These are phyloP conservation scores for Solanum neorickii DNA, from an alignment of 257 asterid genomes.

Conservation along the genomic window DNA sequence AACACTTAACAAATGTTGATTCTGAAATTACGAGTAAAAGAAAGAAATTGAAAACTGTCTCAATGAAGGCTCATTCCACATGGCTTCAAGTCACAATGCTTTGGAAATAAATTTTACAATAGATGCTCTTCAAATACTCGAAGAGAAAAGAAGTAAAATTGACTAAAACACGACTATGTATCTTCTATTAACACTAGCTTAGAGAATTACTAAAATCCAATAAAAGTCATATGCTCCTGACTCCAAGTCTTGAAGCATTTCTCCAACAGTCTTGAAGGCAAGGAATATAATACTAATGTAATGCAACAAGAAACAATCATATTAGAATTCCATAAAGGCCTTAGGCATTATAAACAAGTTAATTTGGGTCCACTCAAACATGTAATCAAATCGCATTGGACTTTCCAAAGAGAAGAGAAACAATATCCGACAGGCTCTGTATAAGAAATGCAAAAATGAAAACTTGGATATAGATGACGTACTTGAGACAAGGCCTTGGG, in stretches of 20 bases:
- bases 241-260: background rate
- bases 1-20: background rate
- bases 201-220: background rate
- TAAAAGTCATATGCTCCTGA: background rate
- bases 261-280: background rate
- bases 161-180: background rate
- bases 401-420: background rate
- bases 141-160: background rate
- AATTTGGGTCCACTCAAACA: background rate
- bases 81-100: background rate
- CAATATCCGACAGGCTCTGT: background rate
- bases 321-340: background rate
- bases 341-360: background rate
- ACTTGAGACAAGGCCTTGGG: constrained; percentile 78
- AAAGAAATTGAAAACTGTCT: background rate
- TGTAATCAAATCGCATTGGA: background rate
- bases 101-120: background rate
- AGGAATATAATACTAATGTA: background rate
- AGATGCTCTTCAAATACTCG: background rate
- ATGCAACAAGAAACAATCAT: background rate
- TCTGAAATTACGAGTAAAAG: background rate
- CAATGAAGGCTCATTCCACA: background rate
- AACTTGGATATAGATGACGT: background rate
- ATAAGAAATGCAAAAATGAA: background rate
- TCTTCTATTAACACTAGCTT: background rate